Conservation (phyloP, 129 eudicot species). For the Tanacetum coccineum region DNA sequence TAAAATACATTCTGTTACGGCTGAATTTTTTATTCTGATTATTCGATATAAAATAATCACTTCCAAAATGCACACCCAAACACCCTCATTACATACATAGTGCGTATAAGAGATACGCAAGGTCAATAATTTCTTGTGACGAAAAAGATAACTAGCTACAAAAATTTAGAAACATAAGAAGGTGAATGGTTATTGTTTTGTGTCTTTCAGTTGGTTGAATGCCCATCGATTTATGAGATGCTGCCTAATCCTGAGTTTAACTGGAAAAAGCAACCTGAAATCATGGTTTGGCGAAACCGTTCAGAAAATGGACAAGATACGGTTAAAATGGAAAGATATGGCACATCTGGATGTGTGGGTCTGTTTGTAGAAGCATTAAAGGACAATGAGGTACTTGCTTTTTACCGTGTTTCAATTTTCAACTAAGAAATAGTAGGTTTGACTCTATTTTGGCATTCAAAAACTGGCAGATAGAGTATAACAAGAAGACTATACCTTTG, state of each 20-base stretch:
- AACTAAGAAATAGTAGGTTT: not conserved
- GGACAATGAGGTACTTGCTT: conserved; percentile 60
- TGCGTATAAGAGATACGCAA: not conserved
- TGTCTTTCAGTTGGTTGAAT: conserved; percentile 63
- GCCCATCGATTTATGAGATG: conserved; percentile 95
- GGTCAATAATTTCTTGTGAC: not conserved
- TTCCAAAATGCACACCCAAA: not conserved
- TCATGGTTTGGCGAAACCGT: conserved; percentile 64
- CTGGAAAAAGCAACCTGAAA: conserved; percentile 81
- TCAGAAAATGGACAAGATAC: conserved; percentile 43
- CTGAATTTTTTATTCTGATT: not conserved
- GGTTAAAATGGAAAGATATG: conserved; percentile 52
- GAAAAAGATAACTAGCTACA: not conserved
- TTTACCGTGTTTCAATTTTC: not conserved
- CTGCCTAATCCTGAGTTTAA: conserved; percentile 72
- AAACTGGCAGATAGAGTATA: conserved; percentile 50
- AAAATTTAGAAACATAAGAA: not conserved
- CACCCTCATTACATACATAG: not conserved
- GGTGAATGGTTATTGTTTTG: not conserved
- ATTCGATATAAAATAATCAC: not conserved
- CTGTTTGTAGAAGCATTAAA: conserved; percentile 81
- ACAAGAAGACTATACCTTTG: conserved; percentile 58
- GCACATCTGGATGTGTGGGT: conserved; percentile 36
- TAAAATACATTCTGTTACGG: not conserved
- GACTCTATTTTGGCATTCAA: not conserved